These are phyloP conservation scores for Fusarium nodosum DNA, from an alignment of 2,329 filamentous ascomycete genomes.

Conservation along the genomic window DNA sequence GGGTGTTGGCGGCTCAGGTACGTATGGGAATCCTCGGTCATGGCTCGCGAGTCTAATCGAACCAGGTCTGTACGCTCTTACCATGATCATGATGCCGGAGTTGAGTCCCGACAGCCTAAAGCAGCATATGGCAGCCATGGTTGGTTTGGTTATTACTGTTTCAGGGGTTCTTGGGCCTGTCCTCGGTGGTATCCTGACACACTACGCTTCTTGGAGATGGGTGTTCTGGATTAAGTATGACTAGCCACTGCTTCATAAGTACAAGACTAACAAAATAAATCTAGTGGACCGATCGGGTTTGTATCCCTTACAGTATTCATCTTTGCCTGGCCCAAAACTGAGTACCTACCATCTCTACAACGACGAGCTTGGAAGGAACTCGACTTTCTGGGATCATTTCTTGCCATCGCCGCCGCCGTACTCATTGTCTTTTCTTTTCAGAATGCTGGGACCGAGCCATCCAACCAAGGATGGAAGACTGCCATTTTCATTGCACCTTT, in stretches of 20 bases:
- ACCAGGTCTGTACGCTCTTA: conserved; percentile 66
- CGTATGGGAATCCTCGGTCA: background rate
- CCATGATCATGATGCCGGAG: conserved; percentile 69
- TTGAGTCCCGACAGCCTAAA: conserved; percentile 58
- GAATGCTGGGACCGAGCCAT: conserved; percentile 57
- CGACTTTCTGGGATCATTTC: conserved; percentile 66
- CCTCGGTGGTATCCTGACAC: conserved; percentile 64
- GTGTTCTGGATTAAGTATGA: conserved; percentile 71
- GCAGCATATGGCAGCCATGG: conserved; percentile 61
- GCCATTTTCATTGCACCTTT: conserved; percentile 53
- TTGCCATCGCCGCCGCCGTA: conserved; percentile 66
- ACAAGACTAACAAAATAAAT: conserved; percentile 10
- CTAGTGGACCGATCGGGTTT: conserved; percentile 65
- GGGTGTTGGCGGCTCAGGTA: conserved; percentile 66
- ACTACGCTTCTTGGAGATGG: conserved; percentile 66
- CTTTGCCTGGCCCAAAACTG: conserved; percentile 63
- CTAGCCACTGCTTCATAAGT: background rate
- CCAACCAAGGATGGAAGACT: conserved; percentile 59
- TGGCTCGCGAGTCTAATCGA: background rate
- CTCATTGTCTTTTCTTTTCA: conserved; percentile 72
- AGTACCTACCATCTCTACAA: conserved; percentile 56
- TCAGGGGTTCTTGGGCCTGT: conserved; percentile 66
- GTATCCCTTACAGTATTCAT: conserved; percentile 63
- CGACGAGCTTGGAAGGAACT: conserved; percentile 63
- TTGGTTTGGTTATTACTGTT: conserved; percentile 64